Evolutionary conservation across 2,329 filamentous ascomycete species (phyloP).

Genomic region (Paecilomyces variotii): DNA sequence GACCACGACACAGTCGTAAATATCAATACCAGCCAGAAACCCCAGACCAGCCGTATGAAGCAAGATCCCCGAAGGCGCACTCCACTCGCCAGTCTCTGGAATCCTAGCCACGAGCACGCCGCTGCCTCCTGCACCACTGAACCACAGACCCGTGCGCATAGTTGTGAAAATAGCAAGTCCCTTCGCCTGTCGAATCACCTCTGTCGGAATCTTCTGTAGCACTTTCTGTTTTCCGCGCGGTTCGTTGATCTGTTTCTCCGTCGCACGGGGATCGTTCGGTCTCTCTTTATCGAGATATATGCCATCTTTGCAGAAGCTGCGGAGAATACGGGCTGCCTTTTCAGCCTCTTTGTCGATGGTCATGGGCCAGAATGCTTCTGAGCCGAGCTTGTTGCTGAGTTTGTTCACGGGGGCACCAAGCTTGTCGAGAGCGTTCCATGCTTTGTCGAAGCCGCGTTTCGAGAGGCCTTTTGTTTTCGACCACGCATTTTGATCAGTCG

Average conservation of each 20-base stretch:
- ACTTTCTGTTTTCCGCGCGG: constrained; percentile 56
- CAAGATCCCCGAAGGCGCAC: constrained; percentile 81
- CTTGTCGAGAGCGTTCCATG: constrained; percentile 60
- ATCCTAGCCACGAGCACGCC: constrained; percentile 78
- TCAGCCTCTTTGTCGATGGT: constrained; percentile 82
- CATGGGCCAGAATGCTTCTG: constrained; percentile 78
- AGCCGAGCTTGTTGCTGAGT: constrained; percentile 73
- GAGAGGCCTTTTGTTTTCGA: constrained; percentile 23
- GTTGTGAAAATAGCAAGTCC: constrained; percentile 91
- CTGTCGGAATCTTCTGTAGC: constrained; percentile 74
- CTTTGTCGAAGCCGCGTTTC: constrained; percentile 66
- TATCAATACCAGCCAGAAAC: constrained; percentile 85
- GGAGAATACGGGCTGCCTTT: constrained; percentile 80
- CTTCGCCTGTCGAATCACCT: constrained; percentile 81
- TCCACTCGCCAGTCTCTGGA: constrained; percentile 75
- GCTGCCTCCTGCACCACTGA: constrained; percentile 83
- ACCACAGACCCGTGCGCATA: constrained; percentile 87
- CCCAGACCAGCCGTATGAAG: constrained; percentile 82
- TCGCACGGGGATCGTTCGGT: constrained; percentile 42
- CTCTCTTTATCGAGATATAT: constrained; percentile 52
- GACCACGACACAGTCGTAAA: constrained; percentile 91
- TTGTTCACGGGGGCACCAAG: constrained; percentile 70
- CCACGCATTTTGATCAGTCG: constrained; percentile 47
- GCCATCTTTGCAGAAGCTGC: constrained; percentile 80
- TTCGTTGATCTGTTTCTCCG: constrained; percentile 38